Evolutionary conservation across 768 basidiomycete species (phyloP), one percentile per base, ranked within the genome.

Genomic region (Rhizopogon vinicolor): DNA sequence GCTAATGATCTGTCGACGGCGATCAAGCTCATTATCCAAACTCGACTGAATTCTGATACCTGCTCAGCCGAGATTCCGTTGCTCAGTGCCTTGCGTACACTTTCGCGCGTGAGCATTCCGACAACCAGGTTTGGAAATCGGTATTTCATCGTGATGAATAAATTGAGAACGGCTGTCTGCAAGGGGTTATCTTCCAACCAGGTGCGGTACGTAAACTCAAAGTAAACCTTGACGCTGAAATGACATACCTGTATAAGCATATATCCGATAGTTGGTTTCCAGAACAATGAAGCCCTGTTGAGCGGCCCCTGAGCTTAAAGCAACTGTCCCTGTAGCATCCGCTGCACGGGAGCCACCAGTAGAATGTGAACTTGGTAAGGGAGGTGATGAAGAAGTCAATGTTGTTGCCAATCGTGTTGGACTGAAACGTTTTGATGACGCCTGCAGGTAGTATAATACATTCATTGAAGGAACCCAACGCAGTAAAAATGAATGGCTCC

Each of bases 11-110:
- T 98, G 65, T 44, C 51, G 53, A 59, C 58, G 56, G 53, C 44
- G 55, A 57, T 57, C 55, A 57, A 7, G 37, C 51, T 33, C 49
- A 33, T 46, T 18, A 31, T 60, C 46, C 58, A 48, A 54, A 51
- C 55, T 58, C 44, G 65, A 58, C 57, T 62, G 67, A 78, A 51
- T 37, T 48, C 22, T 37, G 14, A 49, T 64, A 92, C 94, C 81
- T 98, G 97, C 65, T 93, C 90, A 53, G 97, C 95, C 55, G 93
- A 91, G 60, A 99, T 99, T 31, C 97, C 97, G 68, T 95, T 97
- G 63, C 80, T 78, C 62, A 99, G 81, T 7, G 97, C 97, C 68
- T 87, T 88, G 76, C 93, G 91, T 58, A 99, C 93, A 65, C 93
- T 95, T 58, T 97, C 93, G 62, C 97, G 84, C 31, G 94, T 98